Evolutionary conservation across 2,329 filamentous ascomycete genomes (phyloP).

Genomic region (Ilyonectria destructans): DNA sequence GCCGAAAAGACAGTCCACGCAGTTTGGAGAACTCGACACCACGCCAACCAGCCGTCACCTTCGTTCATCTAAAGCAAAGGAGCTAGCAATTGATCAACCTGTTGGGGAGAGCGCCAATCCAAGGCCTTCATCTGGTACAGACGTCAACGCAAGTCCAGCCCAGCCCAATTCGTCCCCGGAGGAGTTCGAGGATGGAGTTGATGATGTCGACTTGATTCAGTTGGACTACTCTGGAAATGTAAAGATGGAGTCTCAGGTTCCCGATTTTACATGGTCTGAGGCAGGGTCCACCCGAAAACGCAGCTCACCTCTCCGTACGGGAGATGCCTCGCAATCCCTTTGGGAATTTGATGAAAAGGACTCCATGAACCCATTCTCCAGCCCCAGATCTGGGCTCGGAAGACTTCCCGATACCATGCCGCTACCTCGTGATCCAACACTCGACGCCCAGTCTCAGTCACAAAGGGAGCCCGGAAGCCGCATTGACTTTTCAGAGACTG

Average conservation of each 20-base stretch:
- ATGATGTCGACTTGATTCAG: conserved; percentile 45
- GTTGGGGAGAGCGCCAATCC: background rate
- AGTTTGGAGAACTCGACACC: conserved; percentile 54
- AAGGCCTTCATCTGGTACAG: background rate
- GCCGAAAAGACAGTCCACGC: conserved; percentile 32
- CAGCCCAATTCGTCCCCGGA: conserved; percentile 8
- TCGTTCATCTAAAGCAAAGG: conserved; percentile 32
- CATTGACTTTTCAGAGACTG: conserved; percentile 57
- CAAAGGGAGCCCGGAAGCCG: background rate
- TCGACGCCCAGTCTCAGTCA: background rate
- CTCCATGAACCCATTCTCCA: conserved; percentile 49
- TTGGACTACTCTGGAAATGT: conserved; percentile 25
- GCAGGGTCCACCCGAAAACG: conserved; percentile 47
- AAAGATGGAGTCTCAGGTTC: conserved; percentile 7
- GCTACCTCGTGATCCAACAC: conserved; percentile 34
- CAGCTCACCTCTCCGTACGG: conserved; percentile 49
- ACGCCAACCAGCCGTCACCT: conserved; percentile 52
- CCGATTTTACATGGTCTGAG: conserved; percentile 52
- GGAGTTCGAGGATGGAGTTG: conserved; percentile 45
- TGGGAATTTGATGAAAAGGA: conserved; percentile 49
- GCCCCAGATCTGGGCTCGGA: conserved; percentile 41
- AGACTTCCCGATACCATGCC: conserved; percentile 54
- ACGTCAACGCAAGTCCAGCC: conserved; percentile 1
- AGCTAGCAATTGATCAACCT: conserved; percentile 2
- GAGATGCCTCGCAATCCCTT: conserved; percentile 28